These are phyloP conservation scores for Acacia concinna DNA, from an alignment of 331 rosid species.

Conservation along the genomic window DNA sequence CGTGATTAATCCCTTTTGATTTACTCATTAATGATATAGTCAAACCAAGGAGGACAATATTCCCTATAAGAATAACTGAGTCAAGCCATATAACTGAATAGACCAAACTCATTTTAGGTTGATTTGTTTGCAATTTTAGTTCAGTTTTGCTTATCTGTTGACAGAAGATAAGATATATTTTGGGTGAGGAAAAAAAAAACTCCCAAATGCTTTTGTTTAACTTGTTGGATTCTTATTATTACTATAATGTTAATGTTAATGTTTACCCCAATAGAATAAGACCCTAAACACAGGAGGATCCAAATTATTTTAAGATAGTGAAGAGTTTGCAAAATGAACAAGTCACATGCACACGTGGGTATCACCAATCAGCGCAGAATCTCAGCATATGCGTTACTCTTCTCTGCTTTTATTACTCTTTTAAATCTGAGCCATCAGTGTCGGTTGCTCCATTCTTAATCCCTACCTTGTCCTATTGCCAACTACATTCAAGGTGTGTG, in stretches of 20 bases:
- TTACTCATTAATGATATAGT: no score
- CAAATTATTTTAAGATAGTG: neutral
- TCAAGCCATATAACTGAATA: neutral
- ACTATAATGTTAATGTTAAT: no score
- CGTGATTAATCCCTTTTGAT: no score
- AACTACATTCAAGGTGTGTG: neutral
- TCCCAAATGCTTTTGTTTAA: neutral
- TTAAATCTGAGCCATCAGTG: neutral
- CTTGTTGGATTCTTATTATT: neutral
- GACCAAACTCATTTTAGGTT: neutral
- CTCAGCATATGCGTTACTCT: neutral
- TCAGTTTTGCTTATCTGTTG: neutral
- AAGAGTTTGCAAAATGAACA: neutral
- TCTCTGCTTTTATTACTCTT: neutral
- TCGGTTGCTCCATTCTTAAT: constrained; percentile 3
- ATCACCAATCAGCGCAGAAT: neutral
- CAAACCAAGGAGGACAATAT: neutral
- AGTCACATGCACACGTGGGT: constrained; percentile 1
- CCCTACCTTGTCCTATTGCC: neutral
- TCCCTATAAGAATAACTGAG: neutral
- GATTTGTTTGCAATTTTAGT: no score
- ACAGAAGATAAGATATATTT: neutral
- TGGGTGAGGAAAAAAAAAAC: neutral
- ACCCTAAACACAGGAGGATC: neutral
- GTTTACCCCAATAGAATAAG: neutral